Conservation (phyloP, 2,329 filamentous ascomycete genomes). For the Trichoderma cornu-damae region DNA sequence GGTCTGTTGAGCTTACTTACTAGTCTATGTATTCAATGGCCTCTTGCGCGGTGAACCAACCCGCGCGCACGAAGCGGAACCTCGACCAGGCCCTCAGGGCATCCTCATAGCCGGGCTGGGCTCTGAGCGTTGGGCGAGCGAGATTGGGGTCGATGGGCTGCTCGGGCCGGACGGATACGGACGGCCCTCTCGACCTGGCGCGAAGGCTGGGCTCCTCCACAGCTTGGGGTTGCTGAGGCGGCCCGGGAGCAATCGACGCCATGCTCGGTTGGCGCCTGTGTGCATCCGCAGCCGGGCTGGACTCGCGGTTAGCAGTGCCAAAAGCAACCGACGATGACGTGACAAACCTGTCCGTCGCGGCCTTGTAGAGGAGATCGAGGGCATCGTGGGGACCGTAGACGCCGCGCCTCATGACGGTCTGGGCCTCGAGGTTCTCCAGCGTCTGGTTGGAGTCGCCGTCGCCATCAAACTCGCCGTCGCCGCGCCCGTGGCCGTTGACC, state of each 20-base stretch:
- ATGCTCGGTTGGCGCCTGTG: conserved; percentile 32
- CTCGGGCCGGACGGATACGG: conserved; percentile 19
- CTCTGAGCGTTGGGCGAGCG: conserved; percentile 40
- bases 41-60: conserved; percentile 93
- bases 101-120: conserved; percentile 55
- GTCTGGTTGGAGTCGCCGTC: conserved; percentile 56
- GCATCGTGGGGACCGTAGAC: conserved; percentile 92
- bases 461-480: conserved; percentile 35
- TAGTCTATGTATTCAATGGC: conserved; percentile 93
- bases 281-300: conserved; percentile 23
- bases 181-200: conserved; percentile 14
- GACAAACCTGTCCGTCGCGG: conserved; percentile 59
- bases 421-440: conserved; percentile 60
- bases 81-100: conserved; percentile 84
- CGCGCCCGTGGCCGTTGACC: conserved; percentile 31
- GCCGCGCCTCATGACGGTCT: conserved; percentile 60
- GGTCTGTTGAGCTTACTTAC: too few species aligned
- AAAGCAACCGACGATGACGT: conserved; percentile 18
- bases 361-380: conserved; percentile 84
- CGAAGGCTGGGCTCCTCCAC: background rate
- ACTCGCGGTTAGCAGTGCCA: conserved; percentile 11
- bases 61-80: conserved; percentile 90
- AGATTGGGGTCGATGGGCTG: conserved; percentile 45
- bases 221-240: conserved; percentile 19
- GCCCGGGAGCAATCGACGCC: conserved; percentile 24